Evolutionary conservation across 345 rosid species (phyloP).

Genomic region (Corymbia maculata): DNA sequence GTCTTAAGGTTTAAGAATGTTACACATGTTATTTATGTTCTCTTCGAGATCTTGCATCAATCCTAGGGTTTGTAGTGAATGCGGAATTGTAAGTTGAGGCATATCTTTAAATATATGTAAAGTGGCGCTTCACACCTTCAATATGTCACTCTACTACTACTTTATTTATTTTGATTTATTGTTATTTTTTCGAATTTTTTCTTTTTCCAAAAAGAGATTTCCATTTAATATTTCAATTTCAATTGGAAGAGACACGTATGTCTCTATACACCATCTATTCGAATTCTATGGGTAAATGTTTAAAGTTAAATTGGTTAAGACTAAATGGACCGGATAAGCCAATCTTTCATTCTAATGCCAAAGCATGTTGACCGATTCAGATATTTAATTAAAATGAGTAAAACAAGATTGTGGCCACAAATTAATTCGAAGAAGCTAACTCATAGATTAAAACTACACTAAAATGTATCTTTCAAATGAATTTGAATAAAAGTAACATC

Average conservation of each 20-base stretch:
- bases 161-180: background rate
- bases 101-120: background rate
- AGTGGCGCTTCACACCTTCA: background rate
- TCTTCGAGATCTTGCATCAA: background rate
- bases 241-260: background rate
- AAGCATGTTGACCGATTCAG: background rate
- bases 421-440: background rate
- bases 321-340: background rate
- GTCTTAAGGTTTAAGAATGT: background rate
- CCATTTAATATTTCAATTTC: background rate
- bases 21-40: background rate
- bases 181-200: background rate
- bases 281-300: background rate
- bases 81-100: background rate
- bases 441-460: background rate
- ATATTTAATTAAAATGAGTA: background rate
- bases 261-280: background rate
- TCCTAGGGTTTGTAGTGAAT: background rate
- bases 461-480: background rate
- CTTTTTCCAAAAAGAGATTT: background rate
- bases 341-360: background rate
- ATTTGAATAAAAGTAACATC: background rate
- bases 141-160: background rate
- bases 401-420: background rate
- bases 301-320: background rate